Evolutionary conservation across 148 eudicot species (phyloP), one percentile per base, ranked within the genome.

Genomic region (Rhododendron mucronatum): DNA sequence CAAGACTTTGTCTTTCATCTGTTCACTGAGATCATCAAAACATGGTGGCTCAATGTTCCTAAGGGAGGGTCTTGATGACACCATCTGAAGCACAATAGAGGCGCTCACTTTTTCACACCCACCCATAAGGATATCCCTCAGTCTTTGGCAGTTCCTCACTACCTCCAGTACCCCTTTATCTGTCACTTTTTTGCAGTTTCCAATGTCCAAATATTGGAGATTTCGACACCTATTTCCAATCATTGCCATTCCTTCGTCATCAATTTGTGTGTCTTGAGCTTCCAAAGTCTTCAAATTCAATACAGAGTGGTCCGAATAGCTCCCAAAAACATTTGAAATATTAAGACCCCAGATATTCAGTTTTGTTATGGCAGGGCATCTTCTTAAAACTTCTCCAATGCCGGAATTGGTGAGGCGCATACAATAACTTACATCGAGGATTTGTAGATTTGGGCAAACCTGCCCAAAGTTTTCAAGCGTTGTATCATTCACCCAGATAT

Each of bases 301-400:
- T 47, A 47, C 2, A 47, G 12, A 47, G 50, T 47, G 11, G 50
- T 47, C 50, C 0, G 50, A 47, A 47, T 47, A 47, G 50, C 50
- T 47, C 50, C 50, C 50, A 10, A 47, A 47, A 47, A 47, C 50
- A 47, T 47, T n/a, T 59, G 10, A 59, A 59, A 59, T 21, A 20
- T 21, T 2, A 9, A 47, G 11, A 47, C 12, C n/a, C 1, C 0
- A 0, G 10, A 59, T 59, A 1, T 20, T 0, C 9, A 59, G n/a
- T 59, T 59, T 0, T 6, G n/a, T 59, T 20, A 59, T 20, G 20
- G 11, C 30, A 63, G 4, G 71, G 30, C 12, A 23, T n/a, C 28
- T 63, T 13, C 12, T 23, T 9, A 63, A 8, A 23, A 63, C 28
- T 21, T 63, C 26, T 7, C 71, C 71, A 23, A 63, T 23, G 28